phyloP scores from a whole-genome alignment of 2,329 filamentous ascomycete species.

The Aureobasidium sp. region DNA sequence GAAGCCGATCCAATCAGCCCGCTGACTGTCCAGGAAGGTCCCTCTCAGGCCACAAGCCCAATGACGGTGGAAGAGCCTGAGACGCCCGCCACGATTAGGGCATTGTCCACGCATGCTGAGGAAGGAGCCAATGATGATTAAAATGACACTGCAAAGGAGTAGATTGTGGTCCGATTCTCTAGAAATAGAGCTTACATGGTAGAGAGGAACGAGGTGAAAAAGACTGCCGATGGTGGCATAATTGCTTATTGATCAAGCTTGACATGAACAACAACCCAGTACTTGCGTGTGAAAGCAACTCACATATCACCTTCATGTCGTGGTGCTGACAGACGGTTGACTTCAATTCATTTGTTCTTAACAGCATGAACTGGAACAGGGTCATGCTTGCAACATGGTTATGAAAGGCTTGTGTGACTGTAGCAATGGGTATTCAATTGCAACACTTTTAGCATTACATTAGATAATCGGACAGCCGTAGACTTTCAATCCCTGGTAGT shows the following conservation, averaged over 20 bases:
- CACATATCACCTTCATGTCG: no score
- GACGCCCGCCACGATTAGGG: neutral
- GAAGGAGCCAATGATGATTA: neutral
- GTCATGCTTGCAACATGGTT: neutral
- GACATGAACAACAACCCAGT: neutral
- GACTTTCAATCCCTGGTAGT: neutral
- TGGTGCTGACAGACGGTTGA: no score
- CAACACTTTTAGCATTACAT: neutral
- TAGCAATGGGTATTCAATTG: no score
- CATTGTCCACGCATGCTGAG: neutral
- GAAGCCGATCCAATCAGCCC: conserved; percentile 8
- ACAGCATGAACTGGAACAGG: neutral
- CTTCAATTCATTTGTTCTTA: neutral
- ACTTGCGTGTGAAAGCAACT: no score
- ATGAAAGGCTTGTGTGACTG: no score
- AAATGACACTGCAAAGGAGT: neutral
- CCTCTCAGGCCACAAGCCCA: neutral
- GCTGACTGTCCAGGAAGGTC: neutral
- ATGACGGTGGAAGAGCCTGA: neutral
- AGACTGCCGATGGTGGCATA: no score
- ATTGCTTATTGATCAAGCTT: neutral
- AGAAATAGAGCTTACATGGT: neutral
- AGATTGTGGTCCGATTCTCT: neutral
- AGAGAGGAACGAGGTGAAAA: neutral
- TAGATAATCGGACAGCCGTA: neutral